Evolutionary conservation across 768 basidiomycete genomes (phyloP).

Genomic region (Leucocoprinus leucothites): DNA sequence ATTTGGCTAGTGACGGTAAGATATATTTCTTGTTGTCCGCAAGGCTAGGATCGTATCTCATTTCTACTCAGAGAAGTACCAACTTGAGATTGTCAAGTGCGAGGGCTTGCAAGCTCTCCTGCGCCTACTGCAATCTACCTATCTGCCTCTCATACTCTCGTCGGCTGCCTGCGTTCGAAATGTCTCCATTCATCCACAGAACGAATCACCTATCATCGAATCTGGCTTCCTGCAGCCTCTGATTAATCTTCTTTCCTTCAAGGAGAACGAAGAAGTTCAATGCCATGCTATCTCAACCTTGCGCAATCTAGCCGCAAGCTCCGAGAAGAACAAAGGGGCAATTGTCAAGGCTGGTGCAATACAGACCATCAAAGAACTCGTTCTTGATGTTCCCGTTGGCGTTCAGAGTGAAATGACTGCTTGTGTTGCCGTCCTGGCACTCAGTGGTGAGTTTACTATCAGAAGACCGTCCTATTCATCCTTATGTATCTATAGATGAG

Average conservation of each 20-base stretch:
- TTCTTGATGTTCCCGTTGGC: slow-evolving; percentile 90
- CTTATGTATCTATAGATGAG: slow-evolving; percentile 60
- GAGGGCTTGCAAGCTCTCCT: slow-evolving; percentile 90
- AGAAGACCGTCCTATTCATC: background rate
- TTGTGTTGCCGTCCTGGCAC: slow-evolving; percentile 91
- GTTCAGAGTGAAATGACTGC: slow-evolving; percentile 99
- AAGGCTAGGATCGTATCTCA: background rate
- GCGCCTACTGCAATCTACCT: slow-evolving; percentile 93
- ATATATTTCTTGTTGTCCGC: slow-evolving; percentile 4
- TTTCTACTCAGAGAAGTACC: slow-evolving; percentile 81
- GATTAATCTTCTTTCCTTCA: slow-evolving; percentile 94
- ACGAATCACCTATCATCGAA: slow-evolving; percentile 99
- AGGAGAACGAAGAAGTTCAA: slow-evolving; percentile 99
- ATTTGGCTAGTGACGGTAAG: slow-evolving; percentile 94
- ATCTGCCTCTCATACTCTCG: slow-evolving; percentile 95
- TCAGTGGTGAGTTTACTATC: slow-evolving; percentile 70
- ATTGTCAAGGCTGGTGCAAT: slow-evolving; percentile 98
- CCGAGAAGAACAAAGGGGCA: slow-evolving; percentile 96
- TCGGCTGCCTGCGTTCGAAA: slow-evolving; percentile 99
- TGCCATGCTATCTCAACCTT: slow-evolving; percentile 98
- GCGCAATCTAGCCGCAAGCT: slow-evolving; percentile 93
- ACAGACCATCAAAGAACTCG: slow-evolving; percentile 94
- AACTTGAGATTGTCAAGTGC: slow-evolving; percentile 95
- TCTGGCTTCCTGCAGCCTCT: slow-evolving; percentile 95
- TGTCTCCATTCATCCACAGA: slow-evolving; percentile 96